Evolutionary conservation across 371 early-diverging fungal species (phyloP).

Genomic region (Phascolomyces articulosus): DNA sequence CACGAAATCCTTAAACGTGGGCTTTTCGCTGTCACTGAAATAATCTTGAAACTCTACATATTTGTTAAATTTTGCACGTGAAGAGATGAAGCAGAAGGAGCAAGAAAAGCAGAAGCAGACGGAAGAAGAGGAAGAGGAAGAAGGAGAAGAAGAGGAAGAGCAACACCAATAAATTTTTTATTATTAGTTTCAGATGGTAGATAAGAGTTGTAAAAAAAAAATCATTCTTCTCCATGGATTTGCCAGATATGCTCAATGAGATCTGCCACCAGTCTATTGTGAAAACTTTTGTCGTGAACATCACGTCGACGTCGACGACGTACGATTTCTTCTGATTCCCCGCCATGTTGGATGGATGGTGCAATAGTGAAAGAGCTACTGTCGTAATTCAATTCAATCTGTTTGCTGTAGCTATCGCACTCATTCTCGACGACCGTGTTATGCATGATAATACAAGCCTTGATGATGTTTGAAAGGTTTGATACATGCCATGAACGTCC

Average conservation of each 20-base stretch:
- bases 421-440: not conserved
- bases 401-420: not conserved
- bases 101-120: too few relatives aligned
- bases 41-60: too few relatives aligned
- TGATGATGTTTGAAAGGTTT: not conserved
- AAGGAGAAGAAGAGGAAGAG: not conserved
- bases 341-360: not conserved
- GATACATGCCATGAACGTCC: not conserved
- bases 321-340: not conserved
- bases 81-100: not conserved
- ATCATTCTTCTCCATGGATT: not conserved
- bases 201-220: not conserved
- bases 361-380: not conserved
- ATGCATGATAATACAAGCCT: not conserved
- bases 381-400: not conserved
- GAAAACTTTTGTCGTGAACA: not conserved
- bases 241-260: not conserved
- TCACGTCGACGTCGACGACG: not conserved
- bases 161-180: not conserved
- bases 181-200: not conserved
- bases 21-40: too few relatives aligned
- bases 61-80: too few relatives aligned
- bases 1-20: too few relatives aligned
- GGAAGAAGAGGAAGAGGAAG: not conserved
- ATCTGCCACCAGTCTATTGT: not conserved